These are phyloP conservation scores for Larix sibirica DNA, from an alignment of 83 land plant genomes.

Conservation along the genomic window DNA sequence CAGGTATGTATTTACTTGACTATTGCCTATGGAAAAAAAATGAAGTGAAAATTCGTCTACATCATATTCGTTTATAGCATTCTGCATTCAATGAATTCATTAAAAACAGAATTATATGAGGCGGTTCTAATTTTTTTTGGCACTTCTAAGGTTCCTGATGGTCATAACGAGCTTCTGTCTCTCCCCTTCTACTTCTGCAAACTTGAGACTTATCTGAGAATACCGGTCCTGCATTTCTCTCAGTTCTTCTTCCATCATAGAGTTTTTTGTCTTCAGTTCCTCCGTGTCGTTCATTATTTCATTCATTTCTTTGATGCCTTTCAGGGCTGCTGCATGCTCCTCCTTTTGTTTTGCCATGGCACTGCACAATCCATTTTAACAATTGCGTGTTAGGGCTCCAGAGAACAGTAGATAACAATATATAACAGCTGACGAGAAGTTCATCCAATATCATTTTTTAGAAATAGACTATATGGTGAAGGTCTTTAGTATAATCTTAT, in stretches of 20 bases:
- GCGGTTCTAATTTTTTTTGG: neutral
- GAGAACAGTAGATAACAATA: neutral
- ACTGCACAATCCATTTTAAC: conserved; percentile 18
- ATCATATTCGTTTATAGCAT: no score
- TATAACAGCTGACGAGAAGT: neutral
- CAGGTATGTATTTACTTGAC: no score
- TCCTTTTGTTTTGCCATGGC: conserved; percentile 11
- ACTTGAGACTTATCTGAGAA: conserved; percentile 66
- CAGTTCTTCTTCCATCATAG: conserved; percentile 60
- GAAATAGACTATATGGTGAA: neutral
- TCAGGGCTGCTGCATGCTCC: conserved; percentile 12
- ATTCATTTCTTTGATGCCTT: neutral
- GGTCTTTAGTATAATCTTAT: neutral
- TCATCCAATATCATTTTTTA: neutral
- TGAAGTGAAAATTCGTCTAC: no score
- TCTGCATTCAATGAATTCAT: no score
- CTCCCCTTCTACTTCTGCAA: conserved; percentile 84
- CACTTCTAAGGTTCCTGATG: conserved; percentile 54
- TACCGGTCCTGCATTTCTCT: conserved; percentile 70
- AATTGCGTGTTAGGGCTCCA: neutral
- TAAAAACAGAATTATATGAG: no score
- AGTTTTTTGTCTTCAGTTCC: conserved; percentile 40
- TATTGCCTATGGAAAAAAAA: no score
- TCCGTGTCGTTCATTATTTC: conserved; percentile 26
- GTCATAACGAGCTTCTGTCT: conserved; percentile 71